Evolutionary conservation across 2,329 filamentous ascomycete species (phyloP).

Genomic region (Graphilbum fragrans): DNA sequence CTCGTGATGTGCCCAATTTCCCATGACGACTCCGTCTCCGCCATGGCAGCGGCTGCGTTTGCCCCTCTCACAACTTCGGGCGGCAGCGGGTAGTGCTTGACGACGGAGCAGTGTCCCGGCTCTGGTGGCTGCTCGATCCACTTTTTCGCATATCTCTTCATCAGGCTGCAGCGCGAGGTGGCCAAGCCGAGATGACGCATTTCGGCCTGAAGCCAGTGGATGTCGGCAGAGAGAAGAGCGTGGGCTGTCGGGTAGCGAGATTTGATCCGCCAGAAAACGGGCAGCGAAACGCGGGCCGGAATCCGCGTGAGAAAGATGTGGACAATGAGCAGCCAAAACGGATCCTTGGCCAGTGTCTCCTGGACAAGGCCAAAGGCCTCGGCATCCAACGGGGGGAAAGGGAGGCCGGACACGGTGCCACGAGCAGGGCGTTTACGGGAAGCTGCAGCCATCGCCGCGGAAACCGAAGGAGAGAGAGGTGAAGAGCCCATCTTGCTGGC

Average conservation of each 20-base stretch:
- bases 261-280: constrained; percentile 60
- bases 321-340: constrained; percentile 71
- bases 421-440: constrained; percentile 10
- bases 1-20: constrained; percentile 80
- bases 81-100: constrained; percentile 30
- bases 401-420: constrained; percentile 41
- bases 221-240: constrained; percentile 45
- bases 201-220: constrained; percentile 42
- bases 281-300: constrained; percentile 59
- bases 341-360: constrained; percentile 60
- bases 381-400: constrained; percentile 55
- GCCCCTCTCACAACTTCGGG: constrained; percentile 12
- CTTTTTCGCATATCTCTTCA: constrained; percentile 56
- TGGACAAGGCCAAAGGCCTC: constrained; percentile 69
- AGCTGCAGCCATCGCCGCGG: too few relatives aligned
- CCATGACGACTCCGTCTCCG: constrained; percentile 41
- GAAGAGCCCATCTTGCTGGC: background rate
- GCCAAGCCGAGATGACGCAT: constrained; percentile 63
- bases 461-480: background rate
- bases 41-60: constrained; percentile 9
- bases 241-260: constrained; percentile 53
- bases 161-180: constrained; percentile 50
- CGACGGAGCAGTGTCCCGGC: constrained; percentile 39
- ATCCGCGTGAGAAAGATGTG: constrained; percentile 81
- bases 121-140: constrained; percentile 56